Percentiles rank a stretch among this genome's conserved stretches.
Evolutionary conservation across 495 filamentous ascomycete species (phyloP).

Genomic region (Oidiodendron maius): DNA sequence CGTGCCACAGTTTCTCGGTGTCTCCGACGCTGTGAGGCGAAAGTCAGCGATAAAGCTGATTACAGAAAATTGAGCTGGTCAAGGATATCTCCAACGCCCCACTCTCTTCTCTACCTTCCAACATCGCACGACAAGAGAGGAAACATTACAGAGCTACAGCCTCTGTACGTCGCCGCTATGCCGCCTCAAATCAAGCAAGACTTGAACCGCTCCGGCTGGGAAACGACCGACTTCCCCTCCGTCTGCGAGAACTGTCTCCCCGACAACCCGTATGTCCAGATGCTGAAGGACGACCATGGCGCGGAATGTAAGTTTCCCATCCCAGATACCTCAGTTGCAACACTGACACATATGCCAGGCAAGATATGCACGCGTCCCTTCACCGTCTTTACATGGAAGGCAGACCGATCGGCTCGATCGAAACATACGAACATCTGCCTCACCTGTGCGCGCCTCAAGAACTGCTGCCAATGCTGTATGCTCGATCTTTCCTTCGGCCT

Average conservation of each 20-base stretch:
- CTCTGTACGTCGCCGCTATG: slow-evolving; percentile 27
- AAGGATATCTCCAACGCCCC: no score
- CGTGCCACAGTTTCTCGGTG: no score
- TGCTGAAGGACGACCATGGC: slow-evolving; percentile 94
- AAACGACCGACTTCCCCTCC: slow-evolving; percentile 77
- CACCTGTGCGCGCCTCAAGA: slow-evolving; percentile 91
- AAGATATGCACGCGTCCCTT: slow-evolving; percentile 81
- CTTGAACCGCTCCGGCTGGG: slow-evolving; percentile 92
- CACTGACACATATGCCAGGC: slow-evolving; percentile 4
- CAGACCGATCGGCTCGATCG: slow-evolving; percentile 79
- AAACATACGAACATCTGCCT: slow-evolving; percentile 89
- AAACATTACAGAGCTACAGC: no score
- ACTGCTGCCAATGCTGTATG: slow-evolving; percentile 99
- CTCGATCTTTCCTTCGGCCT: slow-evolving; percentile 92
- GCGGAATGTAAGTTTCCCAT: slow-evolving; percentile 62
- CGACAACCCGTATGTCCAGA: slow-evolving; percentile 96
- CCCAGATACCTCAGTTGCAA: neutral
- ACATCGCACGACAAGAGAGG: neutral
- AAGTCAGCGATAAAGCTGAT: slow-evolving; percentile 1
- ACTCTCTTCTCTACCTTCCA: neutral
- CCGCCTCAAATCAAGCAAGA: slow-evolving; percentile 84
- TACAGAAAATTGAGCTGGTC: neutral
- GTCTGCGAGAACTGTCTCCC: slow-evolving; percentile 76
- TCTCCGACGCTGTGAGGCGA: neutral
- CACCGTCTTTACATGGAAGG: slow-evolving; percentile 89